phyloP scores from a whole-genome alignment of 192 early-diverging fungal genomes.

The Spizellomyces sp. region DNA sequence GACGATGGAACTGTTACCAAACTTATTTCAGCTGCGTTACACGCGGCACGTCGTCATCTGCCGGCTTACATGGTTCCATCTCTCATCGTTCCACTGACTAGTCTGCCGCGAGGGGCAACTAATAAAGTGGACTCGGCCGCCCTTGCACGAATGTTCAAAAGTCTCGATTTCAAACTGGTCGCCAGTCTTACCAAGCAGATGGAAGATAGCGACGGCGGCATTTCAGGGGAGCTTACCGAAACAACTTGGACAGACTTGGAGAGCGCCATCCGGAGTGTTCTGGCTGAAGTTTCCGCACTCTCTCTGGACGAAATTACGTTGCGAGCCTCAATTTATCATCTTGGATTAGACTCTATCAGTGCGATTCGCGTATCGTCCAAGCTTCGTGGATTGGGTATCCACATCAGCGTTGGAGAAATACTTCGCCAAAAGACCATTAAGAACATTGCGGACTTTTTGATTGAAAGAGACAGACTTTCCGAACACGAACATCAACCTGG shows the following conservation, averaged over 20 bases:
- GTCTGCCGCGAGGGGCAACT: conserved; percentile 13
- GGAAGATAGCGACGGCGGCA: background rate
- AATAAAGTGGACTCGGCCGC: background rate
- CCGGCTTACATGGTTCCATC: conserved; percentile 22
- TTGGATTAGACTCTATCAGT: conserved; percentile 28
- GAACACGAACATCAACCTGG: background rate
- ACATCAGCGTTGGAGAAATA: conserved; percentile 23
- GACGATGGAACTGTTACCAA: background rate
- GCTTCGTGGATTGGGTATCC: background rate
- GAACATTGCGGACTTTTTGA: conserved; percentile 3
- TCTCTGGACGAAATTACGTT: conserved; percentile 4
- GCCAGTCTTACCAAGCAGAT: background rate
- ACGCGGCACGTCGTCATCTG: background rate
- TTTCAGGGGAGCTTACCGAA: background rate
- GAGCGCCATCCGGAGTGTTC: conserved; percentile 7
- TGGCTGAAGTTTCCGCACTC: background rate
- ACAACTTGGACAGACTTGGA: background rate
- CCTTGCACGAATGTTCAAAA: background rate
- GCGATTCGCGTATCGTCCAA: conserved; percentile 12
- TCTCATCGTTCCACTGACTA: background rate
- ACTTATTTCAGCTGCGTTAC: background rate
- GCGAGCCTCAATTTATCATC: conserved; percentile 14
- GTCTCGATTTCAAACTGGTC: background rate
- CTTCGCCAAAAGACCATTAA: conserved; percentile 18
- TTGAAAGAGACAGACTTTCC: background rate